phyloP scores from a whole-genome alignment of 768 basidiomycete species.

The Filobasidium wieringae region DNA sequence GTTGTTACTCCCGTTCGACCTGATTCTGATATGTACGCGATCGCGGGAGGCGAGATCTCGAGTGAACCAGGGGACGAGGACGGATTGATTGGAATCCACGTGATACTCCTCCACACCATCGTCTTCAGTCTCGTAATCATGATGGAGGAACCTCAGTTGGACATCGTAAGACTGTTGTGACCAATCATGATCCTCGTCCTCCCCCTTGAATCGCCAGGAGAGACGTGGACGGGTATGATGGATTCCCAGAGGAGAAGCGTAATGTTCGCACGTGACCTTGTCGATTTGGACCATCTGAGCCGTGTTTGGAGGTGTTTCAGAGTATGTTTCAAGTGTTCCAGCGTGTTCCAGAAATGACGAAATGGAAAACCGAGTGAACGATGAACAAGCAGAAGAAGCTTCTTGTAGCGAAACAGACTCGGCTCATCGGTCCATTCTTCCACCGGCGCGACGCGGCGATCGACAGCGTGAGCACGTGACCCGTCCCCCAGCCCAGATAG shows the following conservation, averaged over 20 bases:
- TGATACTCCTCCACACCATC: not conserved
- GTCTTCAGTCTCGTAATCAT: slow-evolving; percentile 4
- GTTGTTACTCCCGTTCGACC: slow-evolving; percentile 12
- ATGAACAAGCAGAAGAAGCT: too few species aligned
- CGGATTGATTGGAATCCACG: not conserved
- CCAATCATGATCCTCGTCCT: slow-evolving; percentile 24
- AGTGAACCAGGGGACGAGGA: slow-evolving; percentile 31
- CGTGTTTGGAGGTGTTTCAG: too few species aligned
- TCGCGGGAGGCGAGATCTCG: slow-evolving; percentile 20
- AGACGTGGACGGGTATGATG: slow-evolving; percentile 20
- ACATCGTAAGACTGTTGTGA: slow-evolving; percentile 25
- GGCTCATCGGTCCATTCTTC: too few species aligned
- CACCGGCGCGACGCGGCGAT: too few species aligned
- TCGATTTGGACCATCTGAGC: not conserved
- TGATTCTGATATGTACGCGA: slow-evolving; percentile 15
- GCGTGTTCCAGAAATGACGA: too few species aligned
- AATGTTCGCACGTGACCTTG: slow-evolving; percentile 15
- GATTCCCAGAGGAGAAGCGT: slow-evolving; percentile 21
- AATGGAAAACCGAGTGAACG: too few species aligned
- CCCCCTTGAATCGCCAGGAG: slow-evolving; percentile 28
- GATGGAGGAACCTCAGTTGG: not conserved
- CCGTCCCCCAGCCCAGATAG: too few species aligned
- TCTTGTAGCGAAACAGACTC: too few species aligned
- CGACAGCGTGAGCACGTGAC: too few species aligned
- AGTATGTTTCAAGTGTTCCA: too few species aligned